Base-by-base conservation (phyloP, 495 filamentous ascomycete species). In the Penicillium cataractarum region DNA sequence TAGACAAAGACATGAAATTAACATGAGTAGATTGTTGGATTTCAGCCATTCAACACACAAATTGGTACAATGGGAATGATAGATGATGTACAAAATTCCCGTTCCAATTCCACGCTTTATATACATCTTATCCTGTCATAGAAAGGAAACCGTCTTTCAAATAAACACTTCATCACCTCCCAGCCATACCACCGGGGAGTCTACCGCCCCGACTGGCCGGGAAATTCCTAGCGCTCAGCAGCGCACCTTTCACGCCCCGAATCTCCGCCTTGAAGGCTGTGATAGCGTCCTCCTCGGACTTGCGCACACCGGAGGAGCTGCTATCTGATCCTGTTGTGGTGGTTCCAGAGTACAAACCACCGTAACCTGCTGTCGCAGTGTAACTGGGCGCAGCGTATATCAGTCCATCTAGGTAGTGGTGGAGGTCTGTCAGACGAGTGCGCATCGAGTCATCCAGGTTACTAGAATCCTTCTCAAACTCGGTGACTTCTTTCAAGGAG, bases 221-320 rank as follows among this genome's bases (percentile, higher is more conserved):
- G 60, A 88, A 88, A 65, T 87, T 87, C 62, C 87, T 81, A 19
- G 93, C 87, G 80, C 89, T 94, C 71, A 99, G 68, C 73, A 99
- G 78, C 50, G 93, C 89, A 19, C 95, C 94, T 81, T 99, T 99
- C n/a, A 98, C 87, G 64, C 92, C 85, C 54, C 92, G 80, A 62
- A 99, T 97, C 71, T 96, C 92, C 24, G 88, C 84, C 76, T 90
- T 93, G 17, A 96, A 84, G 70, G 81, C 85, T 29, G 85, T 83
- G 61, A 96, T 89, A 64, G 89, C 90, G 71, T 97, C 94, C 39
- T 93, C 83, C 69, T 88, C 85, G 64, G 76, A 78, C 76, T 84
- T 80, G 31, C 56, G 79, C 65, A 68, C 76, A 61, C 51, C 76
- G 70, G 59, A 75, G 66, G 67, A 67, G 37, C 51, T 60, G 27